These are phyloP conservation scores for Capsicum pubescens DNA, from an alignment of 257 asterid genomes.

Conservation along the genomic window DNA sequence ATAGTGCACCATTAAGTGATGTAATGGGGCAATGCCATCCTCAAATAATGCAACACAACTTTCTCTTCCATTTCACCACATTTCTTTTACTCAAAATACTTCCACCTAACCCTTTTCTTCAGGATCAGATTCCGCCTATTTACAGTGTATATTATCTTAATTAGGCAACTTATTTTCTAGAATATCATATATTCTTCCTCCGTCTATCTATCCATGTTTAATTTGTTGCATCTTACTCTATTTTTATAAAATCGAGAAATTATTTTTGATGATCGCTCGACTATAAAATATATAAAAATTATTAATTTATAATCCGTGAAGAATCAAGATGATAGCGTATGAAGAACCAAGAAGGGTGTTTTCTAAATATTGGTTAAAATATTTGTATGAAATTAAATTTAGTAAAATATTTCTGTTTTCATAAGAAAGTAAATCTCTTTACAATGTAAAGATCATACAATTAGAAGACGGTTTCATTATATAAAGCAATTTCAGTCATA, in stretches of 20 bases:
- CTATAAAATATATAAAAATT: no score
- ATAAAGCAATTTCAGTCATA: not conserved
- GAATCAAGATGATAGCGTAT: no score
- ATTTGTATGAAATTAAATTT: not conserved
- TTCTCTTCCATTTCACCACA: not conserved
- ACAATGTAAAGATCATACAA: not conserved
- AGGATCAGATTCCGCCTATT: constrained; percentile 12
- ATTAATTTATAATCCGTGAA: no score
- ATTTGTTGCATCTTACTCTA: no score
- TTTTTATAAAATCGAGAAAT: no score
- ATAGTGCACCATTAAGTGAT: not conserved
- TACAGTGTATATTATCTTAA: not conserved
- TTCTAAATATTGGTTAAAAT: not conserved
- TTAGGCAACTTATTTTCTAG: not conserved
- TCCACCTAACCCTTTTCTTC: not conserved
- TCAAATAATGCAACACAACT: not conserved
- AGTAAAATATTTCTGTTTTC: not conserved
- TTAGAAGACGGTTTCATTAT: not conserved
- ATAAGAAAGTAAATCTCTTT: not conserved
- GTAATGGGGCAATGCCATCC: not conserved
- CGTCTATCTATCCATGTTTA: no score
- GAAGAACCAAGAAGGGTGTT: not conserved
- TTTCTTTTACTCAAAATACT: not conserved
- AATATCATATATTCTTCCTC: not conserved
- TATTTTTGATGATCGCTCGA: no score